Percentiles rank a stretch among this genome's conserved stretches.
Evolutionary conservation across 208 protist species (phyloP).

Genomic region (Leishmania arabica): DNA sequence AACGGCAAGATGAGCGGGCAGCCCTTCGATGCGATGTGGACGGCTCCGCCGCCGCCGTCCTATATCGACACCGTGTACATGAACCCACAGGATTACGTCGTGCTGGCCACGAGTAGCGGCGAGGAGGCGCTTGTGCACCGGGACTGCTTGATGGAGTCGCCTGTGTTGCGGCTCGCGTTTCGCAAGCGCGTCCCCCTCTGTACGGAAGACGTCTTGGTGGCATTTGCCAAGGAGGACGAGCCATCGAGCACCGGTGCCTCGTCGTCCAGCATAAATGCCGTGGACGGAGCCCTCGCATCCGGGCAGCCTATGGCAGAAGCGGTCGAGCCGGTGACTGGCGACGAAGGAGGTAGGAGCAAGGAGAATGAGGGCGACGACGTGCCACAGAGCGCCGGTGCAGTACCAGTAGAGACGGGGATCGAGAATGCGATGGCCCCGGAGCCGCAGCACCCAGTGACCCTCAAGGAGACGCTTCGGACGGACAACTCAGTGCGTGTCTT

Average conservation of each 20-base stretch:
- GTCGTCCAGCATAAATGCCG: background rate
- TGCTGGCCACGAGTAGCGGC: conserved; percentile 58
- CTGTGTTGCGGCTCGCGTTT: conserved; percentile 59
- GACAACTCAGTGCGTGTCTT: conserved; percentile 45
- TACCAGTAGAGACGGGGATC: background rate
- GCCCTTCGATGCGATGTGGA: conserved; percentile 90
- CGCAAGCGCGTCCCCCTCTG: conserved; percentile 39
- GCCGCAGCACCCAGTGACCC: conserved; percentile 14
- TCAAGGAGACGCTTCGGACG: conserved; percentile 40
- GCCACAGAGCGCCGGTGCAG: background rate
- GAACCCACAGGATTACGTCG: conserved; percentile 63
- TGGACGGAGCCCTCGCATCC: background rate
- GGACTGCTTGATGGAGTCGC: conserved; percentile 64
- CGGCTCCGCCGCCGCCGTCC: conserved; percentile 76
- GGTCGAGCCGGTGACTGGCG: background rate
- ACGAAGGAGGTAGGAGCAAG: background rate
- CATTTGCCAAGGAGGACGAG: conserved; percentile 25
- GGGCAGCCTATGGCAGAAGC: background rate
- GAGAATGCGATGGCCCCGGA: background rate
- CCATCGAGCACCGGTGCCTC: background rate
- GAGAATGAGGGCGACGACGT: background rate
- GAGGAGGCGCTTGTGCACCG: conserved; percentile 58
- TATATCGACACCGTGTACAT: conserved; percentile 74
- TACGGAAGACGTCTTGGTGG: conserved; percentile 34
- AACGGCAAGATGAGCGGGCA: conserved; percentile 44